A percentile compares a stretch with the other conserved stretches of the same genome.
phyloP scores from a whole-genome alignment of 2,329 filamentous ascomycete genomes.

The Beauveria australis region DNA sequence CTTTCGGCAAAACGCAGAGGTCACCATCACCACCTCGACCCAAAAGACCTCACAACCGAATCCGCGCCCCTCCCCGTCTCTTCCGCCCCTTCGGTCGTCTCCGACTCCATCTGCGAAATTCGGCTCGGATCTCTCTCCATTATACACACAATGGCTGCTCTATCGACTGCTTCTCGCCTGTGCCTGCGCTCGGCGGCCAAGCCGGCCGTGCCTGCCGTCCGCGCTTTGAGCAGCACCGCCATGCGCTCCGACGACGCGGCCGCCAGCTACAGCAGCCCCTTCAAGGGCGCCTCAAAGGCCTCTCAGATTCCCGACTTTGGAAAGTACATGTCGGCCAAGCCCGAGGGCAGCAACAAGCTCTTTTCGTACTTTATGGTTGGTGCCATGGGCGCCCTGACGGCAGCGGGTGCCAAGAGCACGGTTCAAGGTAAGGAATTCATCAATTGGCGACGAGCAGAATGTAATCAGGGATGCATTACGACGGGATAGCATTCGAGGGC shows the following conservation, averaged over 20 bases:
- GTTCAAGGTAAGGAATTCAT: slow-evolving; percentile 71
- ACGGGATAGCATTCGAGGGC: not conserved
- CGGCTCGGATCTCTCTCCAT: not conserved
- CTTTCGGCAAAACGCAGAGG: slow-evolving; percentile 28
- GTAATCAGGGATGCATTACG: not conserved
- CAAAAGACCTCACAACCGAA: slow-evolving; percentile 41
- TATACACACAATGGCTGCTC: slow-evolving; percentile 50
- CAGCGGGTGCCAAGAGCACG: slow-evolving; percentile 93
- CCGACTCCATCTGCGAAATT: not conserved
- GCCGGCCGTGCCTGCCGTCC: slow-evolving; percentile 33
- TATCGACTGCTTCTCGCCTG: slow-evolving; percentile 60
- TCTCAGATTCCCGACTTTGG: slow-evolving; percentile 81
- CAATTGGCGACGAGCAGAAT: not conserved
- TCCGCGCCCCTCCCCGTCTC: slow-evolving; percentile 17
- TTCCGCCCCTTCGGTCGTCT: slow-evolving; percentile 16
- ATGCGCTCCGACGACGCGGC: slow-evolving; percentile 35
- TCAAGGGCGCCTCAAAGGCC: slow-evolving; percentile 49
- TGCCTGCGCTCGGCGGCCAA: slow-evolving; percentile 53
- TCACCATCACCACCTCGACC: slow-evolving; percentile 25
- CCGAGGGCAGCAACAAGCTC: slow-evolving; percentile 66
- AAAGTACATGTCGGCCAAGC: slow-evolving; percentile 67
- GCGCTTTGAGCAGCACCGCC: slow-evolving; percentile 49
- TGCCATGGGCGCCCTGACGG: slow-evolving; percentile 82
- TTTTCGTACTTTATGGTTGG: slow-evolving; percentile 99
- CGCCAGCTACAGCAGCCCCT: slow-evolving; percentile 51